phyloP scores from a whole-genome alignment of 371 early-diverging fungal genomes.

The Lichtheimia ramosa region DNA sequence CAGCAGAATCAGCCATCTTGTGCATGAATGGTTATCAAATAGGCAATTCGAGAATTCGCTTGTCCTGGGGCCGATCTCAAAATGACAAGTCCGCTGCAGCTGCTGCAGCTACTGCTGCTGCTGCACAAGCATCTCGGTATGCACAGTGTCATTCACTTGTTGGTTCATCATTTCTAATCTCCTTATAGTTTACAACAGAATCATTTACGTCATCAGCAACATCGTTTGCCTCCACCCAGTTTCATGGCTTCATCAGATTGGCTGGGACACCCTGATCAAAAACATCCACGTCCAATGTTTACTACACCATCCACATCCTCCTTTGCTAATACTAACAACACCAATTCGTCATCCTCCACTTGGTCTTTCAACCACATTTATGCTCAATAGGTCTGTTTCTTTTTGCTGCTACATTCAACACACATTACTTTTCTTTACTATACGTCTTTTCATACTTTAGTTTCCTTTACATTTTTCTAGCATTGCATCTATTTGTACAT shows the following conservation, averaged over 20 bases:
- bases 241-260: slow-evolving; percentile 5
- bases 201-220: neutral
- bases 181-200: neutral
- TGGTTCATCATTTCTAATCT: neutral
- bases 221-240: neutral
- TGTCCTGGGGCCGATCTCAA: slow-evolving; percentile 85
- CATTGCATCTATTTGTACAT: no score
- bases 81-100: slow-evolving; percentile 19
- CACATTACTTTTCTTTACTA: neutral
- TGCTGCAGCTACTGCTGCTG: slow-evolving; percentile 16
- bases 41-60: slow-evolving; percentile 77
- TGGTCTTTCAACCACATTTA: slow-evolving; percentile 7
- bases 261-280: neutral
- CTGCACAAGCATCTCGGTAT: slow-evolving; percentile 12
- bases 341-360: neutral
- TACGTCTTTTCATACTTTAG: neutral
- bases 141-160: neutral
- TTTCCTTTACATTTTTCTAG: neutral
- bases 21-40: slow-evolving; percentile 85
- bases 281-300: no score
- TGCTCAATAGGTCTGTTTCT: slow-evolving; percentile 1
- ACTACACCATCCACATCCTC: no score
- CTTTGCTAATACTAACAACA: neutral
- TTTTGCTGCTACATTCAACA: neutral
- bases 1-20: slow-evolving; percentile 85